Evolutionary conservation across 768 basidiomycete genomes (phyloP).

Genomic region (Trametes maxima): DNA sequence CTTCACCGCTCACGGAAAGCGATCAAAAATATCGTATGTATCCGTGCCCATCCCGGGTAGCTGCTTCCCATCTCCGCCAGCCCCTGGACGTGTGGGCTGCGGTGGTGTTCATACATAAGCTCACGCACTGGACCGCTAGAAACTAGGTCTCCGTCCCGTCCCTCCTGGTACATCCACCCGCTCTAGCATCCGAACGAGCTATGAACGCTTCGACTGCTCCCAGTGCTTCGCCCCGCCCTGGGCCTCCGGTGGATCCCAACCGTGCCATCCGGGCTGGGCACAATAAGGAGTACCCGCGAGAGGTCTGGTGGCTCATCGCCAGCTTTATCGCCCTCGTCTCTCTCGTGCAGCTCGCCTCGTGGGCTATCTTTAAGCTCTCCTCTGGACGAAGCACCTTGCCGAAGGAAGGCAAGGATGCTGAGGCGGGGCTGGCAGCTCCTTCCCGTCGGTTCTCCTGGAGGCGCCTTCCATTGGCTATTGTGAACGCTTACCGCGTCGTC

Average conservation of each 20-base stretch:
- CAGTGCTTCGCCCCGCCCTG: neutral
- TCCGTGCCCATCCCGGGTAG: neutral
- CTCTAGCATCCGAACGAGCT: neutral
- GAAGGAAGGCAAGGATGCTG: constrained; percentile 7
- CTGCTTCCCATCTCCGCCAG: constrained; percentile 6
- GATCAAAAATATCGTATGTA: constrained; percentile 6
- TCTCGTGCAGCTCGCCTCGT: constrained; percentile 37
- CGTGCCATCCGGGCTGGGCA: neutral
- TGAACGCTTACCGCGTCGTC: constrained; percentile 35
- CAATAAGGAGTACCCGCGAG: constrained; percentile 38
- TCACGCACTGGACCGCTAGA: neutral
- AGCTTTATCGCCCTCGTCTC: constrained; percentile 45
- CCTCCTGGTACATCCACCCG: neutral
- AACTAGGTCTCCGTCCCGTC: neutral
- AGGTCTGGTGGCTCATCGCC: constrained; percentile 46
- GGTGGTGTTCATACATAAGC: constrained; percentile 5
- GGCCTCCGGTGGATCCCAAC: neutral
- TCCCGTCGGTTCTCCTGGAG: constrained; percentile 22
- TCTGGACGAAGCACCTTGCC: neutral
- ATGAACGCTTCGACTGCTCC: neutral
- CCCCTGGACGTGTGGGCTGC: neutral
- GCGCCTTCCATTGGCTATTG: constrained; percentile 27
- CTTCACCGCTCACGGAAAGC: constrained; percentile 1
- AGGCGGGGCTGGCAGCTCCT: constrained; percentile 3
- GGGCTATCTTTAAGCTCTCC: constrained; percentile 7